Evolutionary conservation across 768 basidiomycete species (phyloP).

Genomic region (Russula olivacea): DNA sequence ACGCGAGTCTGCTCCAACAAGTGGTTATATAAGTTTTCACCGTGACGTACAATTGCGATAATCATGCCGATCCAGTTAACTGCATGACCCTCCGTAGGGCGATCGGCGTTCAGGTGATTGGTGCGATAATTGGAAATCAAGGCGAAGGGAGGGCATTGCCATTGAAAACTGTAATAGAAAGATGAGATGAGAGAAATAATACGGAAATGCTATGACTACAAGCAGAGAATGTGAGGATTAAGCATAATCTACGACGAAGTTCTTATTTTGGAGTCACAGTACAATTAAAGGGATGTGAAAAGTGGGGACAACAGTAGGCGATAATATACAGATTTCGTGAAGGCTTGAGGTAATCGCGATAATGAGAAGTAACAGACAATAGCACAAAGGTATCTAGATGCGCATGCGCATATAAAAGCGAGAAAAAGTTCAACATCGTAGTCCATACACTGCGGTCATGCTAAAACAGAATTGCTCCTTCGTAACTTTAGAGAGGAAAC

Average conservation of each 20-base stretch:
- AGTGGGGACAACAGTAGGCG: not conserved
- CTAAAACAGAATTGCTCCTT: not conserved
- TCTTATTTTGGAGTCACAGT: slow-evolving; percentile 1
- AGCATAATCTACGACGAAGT: slow-evolving; percentile 6
- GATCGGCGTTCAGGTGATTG: not conserved
- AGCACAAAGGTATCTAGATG: slow-evolving; percentile 15
- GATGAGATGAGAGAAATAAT: not conserved
- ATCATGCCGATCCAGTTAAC: no score
- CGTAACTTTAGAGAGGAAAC: not conserved
- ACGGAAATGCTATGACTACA: slow-evolving; percentile 12
- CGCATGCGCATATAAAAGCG: slow-evolving; percentile 20
- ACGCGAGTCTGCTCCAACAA: no score
- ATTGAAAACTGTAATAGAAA: not conserved
- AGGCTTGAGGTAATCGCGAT: slow-evolving; percentile 7
- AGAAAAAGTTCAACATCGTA: slow-evolving; percentile 1
- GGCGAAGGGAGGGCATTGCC: not conserved
- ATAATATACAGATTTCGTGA: slow-evolving; percentile 14
- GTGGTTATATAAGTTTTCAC: no score
- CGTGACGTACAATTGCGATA: no score
- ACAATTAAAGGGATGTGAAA: not conserved
- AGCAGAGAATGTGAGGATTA: not conserved
- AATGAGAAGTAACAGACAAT: slow-evolving; percentile 9
- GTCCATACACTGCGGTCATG: slow-evolving; percentile 1
- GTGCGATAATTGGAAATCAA: not conserved
- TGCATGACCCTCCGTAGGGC: not conserved